Base-by-base conservation (phyloP, 805 yeast genomes). In the Candida tallmaniae region DNA sequence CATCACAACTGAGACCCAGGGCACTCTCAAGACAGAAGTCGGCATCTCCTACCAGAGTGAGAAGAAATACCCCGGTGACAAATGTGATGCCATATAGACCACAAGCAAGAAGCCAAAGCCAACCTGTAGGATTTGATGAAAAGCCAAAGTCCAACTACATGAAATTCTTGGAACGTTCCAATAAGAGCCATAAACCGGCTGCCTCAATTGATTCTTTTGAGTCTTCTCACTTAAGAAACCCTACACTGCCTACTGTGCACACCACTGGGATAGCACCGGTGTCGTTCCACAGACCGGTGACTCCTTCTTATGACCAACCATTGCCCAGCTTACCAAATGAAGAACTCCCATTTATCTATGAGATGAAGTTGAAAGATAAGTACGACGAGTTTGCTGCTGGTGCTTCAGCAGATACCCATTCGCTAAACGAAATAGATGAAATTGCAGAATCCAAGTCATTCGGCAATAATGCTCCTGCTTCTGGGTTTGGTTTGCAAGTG, bases 331-430 rank as follows among this genome's bases (percentile, higher is more conserved):
- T 42, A 24, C 46, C 46, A 3, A 38, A 43, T 14, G 59, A 55
- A 17, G 69, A 62, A 20, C 51, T 63, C 34, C 69, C 69, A 7
- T 54, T 63, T 23, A 56, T 58, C 27, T 59, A 61, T 39, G 64
- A 60, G 39, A 56, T 63, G 27, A 54, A 49, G 35, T 46, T 62
- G 26, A 35, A 46, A 19, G 43, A 50, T 27, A 35, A 40, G 4
- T 40, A 38, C 19, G 42, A 39, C 12, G 44, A 32, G 11, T 28
- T 16, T 9, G 14, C 12, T 7, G 23, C 23, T 10, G 10, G 10
- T 20, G 9, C 7, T 20, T 13, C 25, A 27, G 5, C 6, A 5
- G 31, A 26, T 12, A 7, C 10, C 9, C 10, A 21, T 21, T 21
- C 10, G n/a, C n/a, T n/a, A n/a, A 7, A 19, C 23, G 7, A 13